Percentiles rank a stretch among this genome's conserved stretches.
Evolutionary conservation across 768 basidiomycete genomes (phyloP).

Genomic region (Crepidotus variabilis): DNA sequence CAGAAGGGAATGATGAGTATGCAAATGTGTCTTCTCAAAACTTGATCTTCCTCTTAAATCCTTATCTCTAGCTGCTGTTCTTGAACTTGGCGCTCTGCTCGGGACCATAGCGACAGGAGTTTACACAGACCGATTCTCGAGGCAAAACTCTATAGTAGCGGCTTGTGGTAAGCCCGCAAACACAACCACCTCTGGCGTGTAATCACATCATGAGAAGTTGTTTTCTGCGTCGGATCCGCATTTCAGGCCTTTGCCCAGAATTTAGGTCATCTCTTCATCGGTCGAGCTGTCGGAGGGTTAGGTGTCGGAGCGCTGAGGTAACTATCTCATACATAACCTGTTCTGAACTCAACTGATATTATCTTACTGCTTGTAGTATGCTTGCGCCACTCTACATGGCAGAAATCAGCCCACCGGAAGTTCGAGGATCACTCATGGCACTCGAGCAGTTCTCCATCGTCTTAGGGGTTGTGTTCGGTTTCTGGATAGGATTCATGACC

Average conservation of each 20-base stretch:
- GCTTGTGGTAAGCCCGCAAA: constrained; percentile 60
- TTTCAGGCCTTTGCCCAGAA: constrained; percentile 62
- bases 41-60: neutral
- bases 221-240: constrained; percentile 71
- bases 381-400: constrained; percentile 81
- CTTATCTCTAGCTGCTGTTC: constrained; percentile 53
- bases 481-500: constrained; percentile 79
- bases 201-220: constrained; percentile 30
- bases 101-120: constrained; percentile 66
- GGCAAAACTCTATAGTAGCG: constrained; percentile 60
- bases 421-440: constrained; percentile 74
- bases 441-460: constrained; percentile 82
- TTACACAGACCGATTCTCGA: constrained; percentile 65
- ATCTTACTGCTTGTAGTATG: constrained; percentile 45
- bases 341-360: constrained; percentile 4
- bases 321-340: constrained; percentile 3
- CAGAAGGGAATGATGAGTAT: constrained; percentile 78
- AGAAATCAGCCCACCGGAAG: constrained; percentile 79
- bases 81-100: constrained; percentile 78
- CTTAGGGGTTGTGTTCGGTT: constrained; percentile 75
- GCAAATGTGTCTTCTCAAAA: constrained; percentile 16
- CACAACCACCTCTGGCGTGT: neutral
- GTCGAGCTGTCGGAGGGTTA: constrained; percentile 72
- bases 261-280: constrained; percentile 56
- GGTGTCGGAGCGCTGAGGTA: constrained; percentile 78